Base-by-base conservation (phyloP, 108 stramenopile genomes). In the Cylindrotheca closterium region DNA sequence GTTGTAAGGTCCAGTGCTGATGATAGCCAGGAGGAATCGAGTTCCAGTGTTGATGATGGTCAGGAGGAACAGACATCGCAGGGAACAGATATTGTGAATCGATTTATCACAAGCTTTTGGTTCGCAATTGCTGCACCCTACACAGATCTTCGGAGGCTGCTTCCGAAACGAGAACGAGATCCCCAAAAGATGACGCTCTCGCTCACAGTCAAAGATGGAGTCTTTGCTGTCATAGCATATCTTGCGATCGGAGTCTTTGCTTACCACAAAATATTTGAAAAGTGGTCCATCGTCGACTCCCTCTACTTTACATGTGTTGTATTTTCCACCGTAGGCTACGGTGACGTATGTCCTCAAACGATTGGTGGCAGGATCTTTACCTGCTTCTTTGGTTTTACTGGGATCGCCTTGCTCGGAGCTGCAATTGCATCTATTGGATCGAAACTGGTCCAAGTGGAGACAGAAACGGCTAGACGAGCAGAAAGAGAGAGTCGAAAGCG, bases 341-440 rank as follows among this genome's bases (percentile, higher is more conserved):
- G 82, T 2, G 82, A 84, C 55, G 5, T 84, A 24, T 33, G 27
- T n/a, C 77, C 81, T 0, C 33, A 73, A 1, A 83, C 79, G 19
- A 27, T 52, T 0, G 67, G 28, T 1, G 79, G 76, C 4, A 82
- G 77, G 58, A 19, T 83, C 21, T 88, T 88, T 69, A 77, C 81
- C 24, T 70, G 71, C n/a, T 4, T 80, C n/a, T 88, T 84, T 74
- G 83, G 81, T 22, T 52, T 88, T 29, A 60, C 70, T n/a, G 87
- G 87, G 12, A 75, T 88, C 46, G 69, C 79, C 12, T 69, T 85
- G 4, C 47, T 84, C 63, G 83, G 81, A 51, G 59, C 79, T 22
- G 83, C 79, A 24, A 58, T 88, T 34, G 79, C 78, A 33, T 59
- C 79, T 1, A 56, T 88, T 12, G 81, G 87, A 5, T 69, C 71